Conservation (phyloP, 805 yeast genomes). For the Candida vaughaniae region DNA sequence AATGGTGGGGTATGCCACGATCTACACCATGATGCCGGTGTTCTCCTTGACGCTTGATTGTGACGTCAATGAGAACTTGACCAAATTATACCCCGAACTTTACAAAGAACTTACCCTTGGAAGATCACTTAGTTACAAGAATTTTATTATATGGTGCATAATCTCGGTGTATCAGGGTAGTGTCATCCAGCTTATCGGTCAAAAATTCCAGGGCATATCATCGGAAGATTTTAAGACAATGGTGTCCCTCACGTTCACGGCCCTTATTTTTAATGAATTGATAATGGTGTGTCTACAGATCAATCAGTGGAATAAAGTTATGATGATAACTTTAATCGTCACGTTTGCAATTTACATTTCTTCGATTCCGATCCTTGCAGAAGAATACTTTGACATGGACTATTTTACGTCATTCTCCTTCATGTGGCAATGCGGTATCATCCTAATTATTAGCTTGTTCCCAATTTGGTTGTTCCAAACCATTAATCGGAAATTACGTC, state of each 20-base stretch:
- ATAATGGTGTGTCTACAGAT: constrained; percentile 92
- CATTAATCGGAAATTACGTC: constrained; percentile 72
- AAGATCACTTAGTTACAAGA: constrained; percentile 76
- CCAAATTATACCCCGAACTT: constrained; percentile 89
- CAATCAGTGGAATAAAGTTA: constrained; percentile 82
- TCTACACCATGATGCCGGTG: constrained; percentile 98
- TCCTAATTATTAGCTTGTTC: constrained; percentile 66
- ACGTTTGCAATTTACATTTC: constrained; percentile 68
- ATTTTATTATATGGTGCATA: constrained; percentile 88
- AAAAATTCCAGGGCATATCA: constrained; percentile 65
- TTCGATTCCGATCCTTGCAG: constrained; percentile 79
- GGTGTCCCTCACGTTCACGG: constrained; percentile 86
- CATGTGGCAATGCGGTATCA: constrained; percentile 65
- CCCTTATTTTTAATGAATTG: constrained; percentile 79
- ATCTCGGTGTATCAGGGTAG: constrained; percentile 90
- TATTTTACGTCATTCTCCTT: constrained; percentile 60
- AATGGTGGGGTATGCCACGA: constrained; percentile 97
- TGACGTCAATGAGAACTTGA: constrained; percentile 87
- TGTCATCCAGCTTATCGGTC: constrained; percentile 80
- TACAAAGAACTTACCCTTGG: constrained; percentile 92
- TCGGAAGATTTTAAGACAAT: constrained; percentile 56
- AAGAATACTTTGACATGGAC: constrained; percentile 70
- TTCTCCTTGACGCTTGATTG: constrained; percentile 88
- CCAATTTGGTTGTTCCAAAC: constrained; percentile 90
- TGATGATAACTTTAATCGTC: constrained; percentile 69